Percentiles rank a stretch among this genome's conserved stretches.
Conservation (phyloP, 257 asterid genomes). For the Nyctanthes arbortristis region DNA sequence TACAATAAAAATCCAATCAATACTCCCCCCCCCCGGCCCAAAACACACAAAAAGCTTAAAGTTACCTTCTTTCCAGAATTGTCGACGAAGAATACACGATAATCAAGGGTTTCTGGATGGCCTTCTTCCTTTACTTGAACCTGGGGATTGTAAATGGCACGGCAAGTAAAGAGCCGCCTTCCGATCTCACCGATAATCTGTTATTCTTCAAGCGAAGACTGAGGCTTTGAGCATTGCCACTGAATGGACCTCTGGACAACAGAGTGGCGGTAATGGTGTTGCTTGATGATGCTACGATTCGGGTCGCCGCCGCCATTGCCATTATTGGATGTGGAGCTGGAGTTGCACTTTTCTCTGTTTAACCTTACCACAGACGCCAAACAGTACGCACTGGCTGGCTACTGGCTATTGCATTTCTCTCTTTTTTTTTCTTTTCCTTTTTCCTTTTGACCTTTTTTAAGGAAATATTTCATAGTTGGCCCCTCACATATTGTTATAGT, state of each 20-base stretch:
- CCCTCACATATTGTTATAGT: background rate
- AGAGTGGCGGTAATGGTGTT: slow-evolving; percentile 50
- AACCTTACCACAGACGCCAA: slow-evolving; percentile 25
- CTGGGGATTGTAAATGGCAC: slow-evolving; percentile 76
- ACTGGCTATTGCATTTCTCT: slow-evolving; percentile 6
- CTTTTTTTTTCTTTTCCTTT: background rate
- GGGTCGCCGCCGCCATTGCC: slow-evolving; percentile 94
- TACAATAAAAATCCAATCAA: too few species aligned
- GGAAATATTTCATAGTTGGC: background rate
- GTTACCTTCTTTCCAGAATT: slow-evolving; percentile 81
- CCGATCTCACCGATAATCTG: too few species aligned
- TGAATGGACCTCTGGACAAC: slow-evolving; percentile 41
- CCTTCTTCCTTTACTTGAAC: slow-evolving; percentile 76
- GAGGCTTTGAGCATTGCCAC: slow-evolving; percentile 37
- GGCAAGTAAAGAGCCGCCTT: slow-evolving; percentile 71
- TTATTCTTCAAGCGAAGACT: slow-evolving; percentile 39
- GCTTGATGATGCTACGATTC: slow-evolving; percentile 62
- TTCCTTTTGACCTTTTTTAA: background rate
- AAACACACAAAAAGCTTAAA: background rate
- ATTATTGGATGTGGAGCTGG: slow-evolving; percentile 30
- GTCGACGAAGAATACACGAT: slow-evolving; percentile 80
- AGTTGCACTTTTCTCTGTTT: slow-evolving; percentile 17
- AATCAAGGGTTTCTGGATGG: slow-evolving; percentile 84
- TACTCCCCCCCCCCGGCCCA: too few species aligned
- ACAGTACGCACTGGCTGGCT: slow-evolving; percentile 25